Conservation (phyloP, 116 monocot species). For the Dioscorea cayenensis region DNA sequence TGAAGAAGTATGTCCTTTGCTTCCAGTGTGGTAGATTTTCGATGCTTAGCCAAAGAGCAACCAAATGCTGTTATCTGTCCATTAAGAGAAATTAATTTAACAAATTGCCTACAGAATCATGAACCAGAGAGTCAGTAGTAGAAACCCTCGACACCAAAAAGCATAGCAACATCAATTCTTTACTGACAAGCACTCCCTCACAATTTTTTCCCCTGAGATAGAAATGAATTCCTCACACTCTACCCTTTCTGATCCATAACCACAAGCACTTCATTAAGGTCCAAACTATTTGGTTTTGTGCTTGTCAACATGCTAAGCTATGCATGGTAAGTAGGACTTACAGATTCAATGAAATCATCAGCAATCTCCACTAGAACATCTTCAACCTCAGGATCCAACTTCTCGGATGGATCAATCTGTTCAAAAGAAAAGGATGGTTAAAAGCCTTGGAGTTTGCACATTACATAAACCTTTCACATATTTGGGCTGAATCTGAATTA, state of each 20-base stretch:
- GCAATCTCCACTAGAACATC: slow-evolving; percentile 87
- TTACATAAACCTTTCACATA: too few species aligned
- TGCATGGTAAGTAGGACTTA: slow-evolving; percentile 25
- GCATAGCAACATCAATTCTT: too few species aligned
- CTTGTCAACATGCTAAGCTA: not conserved
- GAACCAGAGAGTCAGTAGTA: not conserved
- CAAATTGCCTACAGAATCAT: not conserved
- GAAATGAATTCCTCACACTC: too few species aligned
- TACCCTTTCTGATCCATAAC: too few species aligned
- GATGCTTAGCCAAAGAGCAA: slow-evolving; percentile 94
- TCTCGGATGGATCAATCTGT: slow-evolving; percentile 88
- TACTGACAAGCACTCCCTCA: too few species aligned
- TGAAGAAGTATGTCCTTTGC: slow-evolving; percentile 92
- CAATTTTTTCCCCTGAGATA: too few species aligned
- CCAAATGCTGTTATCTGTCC: slow-evolving; percentile 68
- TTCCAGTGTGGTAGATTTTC: slow-evolving; percentile 73
- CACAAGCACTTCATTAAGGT: too few species aligned
- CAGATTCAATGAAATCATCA: slow-evolving; percentile 95
- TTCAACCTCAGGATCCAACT: slow-evolving; percentile 85
- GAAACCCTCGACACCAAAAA: not conserved
- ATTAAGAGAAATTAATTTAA: not conserved
- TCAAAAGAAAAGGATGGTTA: not conserved
- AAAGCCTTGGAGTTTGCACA: too few species aligned
- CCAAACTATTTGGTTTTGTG: too few species aligned
- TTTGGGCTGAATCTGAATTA: too few species aligned